phyloP scores from a whole-genome alignment of 345 rosid genomes.

The Arabis hirsuta region DNA sequence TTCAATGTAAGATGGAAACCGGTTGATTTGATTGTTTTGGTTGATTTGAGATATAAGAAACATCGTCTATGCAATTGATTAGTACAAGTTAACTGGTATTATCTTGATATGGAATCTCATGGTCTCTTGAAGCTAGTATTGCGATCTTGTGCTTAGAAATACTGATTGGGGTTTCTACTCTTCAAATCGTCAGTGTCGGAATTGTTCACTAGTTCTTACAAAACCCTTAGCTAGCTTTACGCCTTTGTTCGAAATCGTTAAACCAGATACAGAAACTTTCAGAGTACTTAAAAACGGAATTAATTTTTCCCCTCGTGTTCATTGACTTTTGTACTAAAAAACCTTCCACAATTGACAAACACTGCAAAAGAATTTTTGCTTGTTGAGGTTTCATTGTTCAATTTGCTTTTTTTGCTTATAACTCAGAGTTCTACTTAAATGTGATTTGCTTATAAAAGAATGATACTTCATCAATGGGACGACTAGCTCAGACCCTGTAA shows the following conservation, averaged over 20 bases:
- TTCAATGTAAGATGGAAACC: too few relatives aligned
- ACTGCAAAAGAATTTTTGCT: neutral
- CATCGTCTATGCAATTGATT: too few relatives aligned
- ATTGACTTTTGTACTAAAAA: neutral
- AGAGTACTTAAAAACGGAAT: neutral
- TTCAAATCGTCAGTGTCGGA: constrained; percentile 27
- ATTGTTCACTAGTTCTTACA: constrained; percentile 14
- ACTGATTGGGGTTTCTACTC: constrained; percentile 21
- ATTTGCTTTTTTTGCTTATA: neutral
- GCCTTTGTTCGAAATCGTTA: neutral
- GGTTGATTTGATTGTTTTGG: too few relatives aligned
- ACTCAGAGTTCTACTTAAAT: neutral
- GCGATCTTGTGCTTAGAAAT: too few relatives aligned
- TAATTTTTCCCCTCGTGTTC: neutral
- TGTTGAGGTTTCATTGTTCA: neutral
- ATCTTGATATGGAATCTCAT: too few relatives aligned
- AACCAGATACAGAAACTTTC: neutral
- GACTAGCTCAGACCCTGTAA: neutral
- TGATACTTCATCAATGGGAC: constrained; percentile 6
- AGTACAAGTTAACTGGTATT: too few relatives aligned
- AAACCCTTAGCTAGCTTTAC: neutral
- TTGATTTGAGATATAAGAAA: too few relatives aligned
- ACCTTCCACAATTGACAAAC: neutral
- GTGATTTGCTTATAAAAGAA: neutral
- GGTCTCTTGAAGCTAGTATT: too few relatives aligned